These are phyloP conservation scores for Lepidium sativum DNA, from an alignment of 345 rosid genomes.

Conservation along the genomic window DNA sequence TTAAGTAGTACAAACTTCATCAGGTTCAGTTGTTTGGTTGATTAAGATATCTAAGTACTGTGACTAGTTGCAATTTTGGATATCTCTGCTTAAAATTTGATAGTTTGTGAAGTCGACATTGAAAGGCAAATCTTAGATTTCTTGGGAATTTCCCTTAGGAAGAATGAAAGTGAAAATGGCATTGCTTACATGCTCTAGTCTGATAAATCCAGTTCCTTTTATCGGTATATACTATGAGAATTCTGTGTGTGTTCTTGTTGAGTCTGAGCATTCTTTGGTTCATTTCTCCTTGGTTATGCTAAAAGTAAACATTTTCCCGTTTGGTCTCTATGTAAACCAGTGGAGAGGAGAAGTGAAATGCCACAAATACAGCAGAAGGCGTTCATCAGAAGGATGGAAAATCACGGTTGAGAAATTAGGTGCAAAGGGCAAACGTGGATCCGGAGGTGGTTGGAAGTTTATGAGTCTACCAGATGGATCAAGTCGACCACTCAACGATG, in stretches of 20 bases:
- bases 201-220: background rate
- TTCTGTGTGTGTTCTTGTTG: background rate
- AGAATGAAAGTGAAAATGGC: background rate
- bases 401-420: constrained; percentile 84
- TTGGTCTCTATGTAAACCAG: constrained; percentile 31
- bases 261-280: background rate
- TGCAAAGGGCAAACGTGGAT: constrained; percentile 68
- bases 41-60: background rate
- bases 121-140: too few relatives aligned
- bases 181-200: background rate
- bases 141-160: too few relatives aligned
- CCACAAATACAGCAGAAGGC: constrained; percentile 84
- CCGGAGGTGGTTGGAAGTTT: constrained; percentile 93
- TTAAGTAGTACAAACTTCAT: background rate
- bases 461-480: constrained; percentile 90
- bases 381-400: constrained; percentile 77
- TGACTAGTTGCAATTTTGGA: background rate
- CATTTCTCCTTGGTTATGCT: background rate
- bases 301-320: background rate
- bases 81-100: background rate
- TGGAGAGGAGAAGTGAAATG: constrained; percentile 67
- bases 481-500: constrained; percentile 67
- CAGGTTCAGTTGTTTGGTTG: background rate
- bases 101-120: background rate
- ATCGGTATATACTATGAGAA: background rate